Base-by-base conservation (phyloP, 495 filamentous ascomycete species). In the Jackrogersella minutella region DNA sequence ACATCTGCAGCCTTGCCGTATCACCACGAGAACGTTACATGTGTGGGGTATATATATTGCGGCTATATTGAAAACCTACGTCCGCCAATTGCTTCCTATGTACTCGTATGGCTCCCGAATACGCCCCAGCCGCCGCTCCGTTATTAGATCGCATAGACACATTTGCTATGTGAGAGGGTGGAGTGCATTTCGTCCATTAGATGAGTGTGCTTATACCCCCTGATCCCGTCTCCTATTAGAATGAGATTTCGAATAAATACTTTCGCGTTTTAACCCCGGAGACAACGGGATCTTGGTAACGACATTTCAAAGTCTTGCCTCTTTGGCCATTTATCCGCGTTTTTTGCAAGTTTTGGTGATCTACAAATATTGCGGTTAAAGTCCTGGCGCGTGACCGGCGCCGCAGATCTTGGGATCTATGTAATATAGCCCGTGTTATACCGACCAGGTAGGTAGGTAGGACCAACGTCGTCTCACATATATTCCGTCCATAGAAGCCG, bases 21-120 rank as follows among this genome's bases (percentile, higher is more conserved):
- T 16, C 41, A 60, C 44, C 10, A 24, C 16, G 56, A 69, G 66
- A 69, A 64, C 60, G 66, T 69, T 69, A 64, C 66, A 69, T 69
- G 43, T 69, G 66, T 69, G 66, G 66, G 61, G 66, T 61, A n/a
- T 61, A 19, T 56, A 64, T 64, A 64, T 64, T 69, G 51, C 61
- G 66, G 60, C 41, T 69, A 64, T 69, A 69, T 69, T 64, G 55
- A 43, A 26, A 16, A 31, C 43, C 26, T 57, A n/a, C 19, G 26
- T 33, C 14, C 21, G 41, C 34, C 16, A 40, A 41, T 37, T 55
- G 22, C 31, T 58, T 63, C 31, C 53, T 31, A 13, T 21, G 31
- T 17, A 14, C 22, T 33, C 41, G 49, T 55, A 53, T 49, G 22
- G 55, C 19, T 49, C 16, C 19, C 33, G 16, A 41, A 16, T 14